Evolutionary conservation across 805 yeast genomes (phyloP), one percentile per base, ranked within the genome.

Genomic region (Pichia californica): DNA sequence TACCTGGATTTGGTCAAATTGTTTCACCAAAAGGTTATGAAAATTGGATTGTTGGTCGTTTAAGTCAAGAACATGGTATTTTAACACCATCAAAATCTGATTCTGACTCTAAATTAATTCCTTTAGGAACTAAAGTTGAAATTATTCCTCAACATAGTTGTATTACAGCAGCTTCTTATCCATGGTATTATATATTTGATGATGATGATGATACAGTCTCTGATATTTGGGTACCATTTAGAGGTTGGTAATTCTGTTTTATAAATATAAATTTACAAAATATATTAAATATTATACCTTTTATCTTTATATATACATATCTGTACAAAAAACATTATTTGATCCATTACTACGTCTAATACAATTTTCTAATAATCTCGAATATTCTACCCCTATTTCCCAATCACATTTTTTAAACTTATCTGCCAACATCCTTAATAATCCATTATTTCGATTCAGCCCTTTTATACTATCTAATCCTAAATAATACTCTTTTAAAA

Each of bases 51-150:
- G 44, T 85, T 11, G 83, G 78, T 29, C 69, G 88, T 51, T 60
- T 85, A 37, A 77, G 85, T 44, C 93, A 85, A 58, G 94, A 85
- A 54, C 94, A 85, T 56, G 94, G 93, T 10, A 79, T 85, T 32
- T 61, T 84, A 38, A 67, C 64, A n/a, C 80, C 85, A 3, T 50
- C 58, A 7, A 63, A 59, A 2, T 38, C 38, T 5, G 41, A 54
- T 4, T 41, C 54, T 2, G 50, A 55, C 13, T 57, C 66, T 15
- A 45, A 61, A 33, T 58, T 77, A 54, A 65, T 77, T 20, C 79
- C 79, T 20, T 50, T 63, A 27, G 88, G 88, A 1, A 68, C 78
- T 1, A 70, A 72, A 45, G 69, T 83, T 9, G 62, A 64, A 26
- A 67, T 84, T 28, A 50, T 76, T 20, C 88, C 88, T 3, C 89